These are phyloP conservation scores for Neurospora sp. DNA, from an alignment of 495 filamentous ascomycete species.

Conservation along the genomic window DNA sequence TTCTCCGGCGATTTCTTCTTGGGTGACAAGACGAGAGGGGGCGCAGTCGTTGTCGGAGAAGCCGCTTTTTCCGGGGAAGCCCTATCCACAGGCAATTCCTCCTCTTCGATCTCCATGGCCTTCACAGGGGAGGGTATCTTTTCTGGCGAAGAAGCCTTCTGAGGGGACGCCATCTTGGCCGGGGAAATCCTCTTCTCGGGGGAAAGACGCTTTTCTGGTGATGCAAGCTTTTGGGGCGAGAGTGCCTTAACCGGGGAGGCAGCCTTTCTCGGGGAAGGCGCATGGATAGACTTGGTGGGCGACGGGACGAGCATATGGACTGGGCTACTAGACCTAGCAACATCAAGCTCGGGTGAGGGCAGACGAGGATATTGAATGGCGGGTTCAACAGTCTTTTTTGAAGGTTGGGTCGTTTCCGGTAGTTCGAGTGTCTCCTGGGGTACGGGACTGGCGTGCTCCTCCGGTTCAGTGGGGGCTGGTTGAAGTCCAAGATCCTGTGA, in stretches of 20 bases:
- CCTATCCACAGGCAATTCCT: slow-evolving; percentile 2
- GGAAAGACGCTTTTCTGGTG: slow-evolving; percentile 7
- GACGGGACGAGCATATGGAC: slow-evolving; percentile 5
- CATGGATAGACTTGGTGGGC: slow-evolving; percentile 15
- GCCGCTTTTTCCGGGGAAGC: neutral
- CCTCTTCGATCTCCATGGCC: neutral
- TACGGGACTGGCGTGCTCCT: slow-evolving; percentile 10
- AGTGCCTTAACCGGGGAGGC: slow-evolving; percentile 12
- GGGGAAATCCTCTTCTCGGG: slow-evolving; percentile 5
- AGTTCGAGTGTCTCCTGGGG: slow-evolving; percentile 47
- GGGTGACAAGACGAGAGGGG: neutral
- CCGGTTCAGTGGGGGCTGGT: slow-evolving; percentile 5
- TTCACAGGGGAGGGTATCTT: neutral
- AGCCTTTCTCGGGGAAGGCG: slow-evolving; percentile 12
- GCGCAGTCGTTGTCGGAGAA: neutral
- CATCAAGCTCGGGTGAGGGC: neutral
- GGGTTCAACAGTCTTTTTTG: slow-evolving; percentile 4
- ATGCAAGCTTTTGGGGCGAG: slow-evolving; percentile 16
- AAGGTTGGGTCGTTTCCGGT: slow-evolving; percentile 49
- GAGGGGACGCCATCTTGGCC: slow-evolving; percentile 16
- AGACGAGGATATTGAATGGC: neutral
- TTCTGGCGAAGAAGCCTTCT: slow-evolving; percentile 5
- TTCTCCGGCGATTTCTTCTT: neutral
- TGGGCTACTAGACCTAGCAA: slow-evolving; percentile 9
- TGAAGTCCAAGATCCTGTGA: neutral